Percentiles rank a stretch among this genome's conserved stretches.
Evolutionary conservation across 1,284 basidiomycete genomes (phyloP).

Genomic region (Cutaneotrichosporon arboriforme): DNA sequence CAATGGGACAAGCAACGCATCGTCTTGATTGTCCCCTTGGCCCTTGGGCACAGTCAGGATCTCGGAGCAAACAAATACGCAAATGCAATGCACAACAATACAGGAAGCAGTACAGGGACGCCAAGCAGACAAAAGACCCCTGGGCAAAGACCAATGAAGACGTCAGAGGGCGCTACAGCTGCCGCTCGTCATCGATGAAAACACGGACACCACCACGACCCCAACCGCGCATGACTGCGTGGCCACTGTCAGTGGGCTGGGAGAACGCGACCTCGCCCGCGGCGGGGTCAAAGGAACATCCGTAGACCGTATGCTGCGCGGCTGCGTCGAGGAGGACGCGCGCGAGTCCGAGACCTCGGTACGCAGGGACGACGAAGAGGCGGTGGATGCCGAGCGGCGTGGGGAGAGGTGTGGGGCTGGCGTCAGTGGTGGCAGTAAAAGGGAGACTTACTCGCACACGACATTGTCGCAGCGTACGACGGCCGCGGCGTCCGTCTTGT

Average conservation of each 20-base stretch:
- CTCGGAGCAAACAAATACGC: too few species aligned
- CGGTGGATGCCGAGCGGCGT: slow-evolving; percentile 50
- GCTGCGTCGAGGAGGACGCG: slow-evolving; percentile 41
- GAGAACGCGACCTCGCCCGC: slow-evolving; percentile 48
- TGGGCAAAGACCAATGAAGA: too few species aligned
- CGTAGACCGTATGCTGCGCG: slow-evolving; percentile 46
- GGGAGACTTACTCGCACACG: slow-evolving; percentile 48
- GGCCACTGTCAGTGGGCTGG: slow-evolving; percentile 50
- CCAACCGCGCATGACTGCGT: slow-evolving; percentile 47
- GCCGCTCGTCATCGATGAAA: slow-evolving; percentile 46
- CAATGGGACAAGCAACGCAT: too few species aligned
- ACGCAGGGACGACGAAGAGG: slow-evolving; percentile 48
- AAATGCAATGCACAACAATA: too few species aligned
- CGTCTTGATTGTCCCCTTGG: too few species aligned
- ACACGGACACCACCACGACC: slow-evolving; percentile 34
- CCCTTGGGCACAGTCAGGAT: too few species aligned
- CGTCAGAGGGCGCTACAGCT: slow-evolving; percentile 19
- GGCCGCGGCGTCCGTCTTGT: neutral
- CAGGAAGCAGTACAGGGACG: too few species aligned
- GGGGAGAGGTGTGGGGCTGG: slow-evolving; percentile 40
- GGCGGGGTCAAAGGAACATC: slow-evolving; percentile 37
- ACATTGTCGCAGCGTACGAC: slow-evolving; percentile 45
- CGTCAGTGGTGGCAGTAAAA: neutral
- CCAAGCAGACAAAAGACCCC: too few species aligned
- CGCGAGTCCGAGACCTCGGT: slow-evolving; percentile 41